Conservation (phyloP, 2,329 filamentous ascomycete species). For the Aspergillus unguis region DNA sequence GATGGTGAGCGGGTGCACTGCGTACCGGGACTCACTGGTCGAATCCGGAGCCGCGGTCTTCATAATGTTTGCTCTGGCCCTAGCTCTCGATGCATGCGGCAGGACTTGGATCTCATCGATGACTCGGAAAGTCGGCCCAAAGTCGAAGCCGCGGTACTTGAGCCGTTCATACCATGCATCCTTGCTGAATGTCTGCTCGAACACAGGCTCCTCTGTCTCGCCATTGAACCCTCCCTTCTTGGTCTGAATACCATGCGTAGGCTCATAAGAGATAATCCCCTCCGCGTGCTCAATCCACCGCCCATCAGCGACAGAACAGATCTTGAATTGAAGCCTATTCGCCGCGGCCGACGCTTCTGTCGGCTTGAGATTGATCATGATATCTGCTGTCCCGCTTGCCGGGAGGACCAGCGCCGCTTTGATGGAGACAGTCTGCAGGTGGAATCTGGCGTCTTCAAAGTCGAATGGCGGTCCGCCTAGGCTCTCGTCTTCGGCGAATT, state of each 20-base stretch:
- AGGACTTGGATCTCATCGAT: neutral
- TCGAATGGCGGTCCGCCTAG: neutral
- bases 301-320: neutral
- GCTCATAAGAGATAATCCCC: neutral
- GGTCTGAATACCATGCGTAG: neutral
- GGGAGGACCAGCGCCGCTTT: neutral
- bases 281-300: constrained; percentile 1
- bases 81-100: neutral
- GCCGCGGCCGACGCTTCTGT: neutral
- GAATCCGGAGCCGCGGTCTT: neutral
- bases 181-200: neutral
- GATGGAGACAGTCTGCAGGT: neutral
- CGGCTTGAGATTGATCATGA: neutral
- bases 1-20: neutral
- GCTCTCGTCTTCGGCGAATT: neutral
- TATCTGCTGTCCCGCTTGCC: neutral
- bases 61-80: neutral
- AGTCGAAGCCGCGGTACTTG: neutral
- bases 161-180: neutral
- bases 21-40: neutral
- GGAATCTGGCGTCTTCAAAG: constrained; percentile 1
- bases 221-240: neutral
- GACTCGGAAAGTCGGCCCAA: neutral
- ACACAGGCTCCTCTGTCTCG: neutral
- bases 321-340: neutral